Percentiles rank a stretch among this genome's conserved stretches.
phyloP scores from a whole-genome alignment of 805 yeast genomes.

The Saccharomycopsis fermentans region DNA sequence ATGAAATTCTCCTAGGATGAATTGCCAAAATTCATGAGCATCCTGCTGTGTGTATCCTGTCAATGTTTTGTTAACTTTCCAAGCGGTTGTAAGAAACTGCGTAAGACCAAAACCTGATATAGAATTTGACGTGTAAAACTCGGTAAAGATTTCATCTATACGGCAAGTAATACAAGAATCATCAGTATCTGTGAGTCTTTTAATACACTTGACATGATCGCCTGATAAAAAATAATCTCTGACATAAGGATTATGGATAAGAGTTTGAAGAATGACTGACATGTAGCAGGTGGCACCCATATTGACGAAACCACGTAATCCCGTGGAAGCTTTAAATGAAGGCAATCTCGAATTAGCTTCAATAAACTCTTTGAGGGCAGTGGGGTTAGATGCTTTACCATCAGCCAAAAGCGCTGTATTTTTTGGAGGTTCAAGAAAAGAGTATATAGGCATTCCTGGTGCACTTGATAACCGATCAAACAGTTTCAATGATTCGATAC shows the following conservation, averaged over 20 bases:
- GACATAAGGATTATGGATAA: constrained; percentile 83
- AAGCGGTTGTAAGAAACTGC: constrained; percentile 69
- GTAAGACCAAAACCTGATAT: constrained; percentile 74
- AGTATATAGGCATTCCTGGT: constrained; percentile 27
- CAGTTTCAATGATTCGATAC: constrained; percentile 27
- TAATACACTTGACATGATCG: constrained; percentile 49
- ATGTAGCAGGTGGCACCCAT: constrained; percentile 97
- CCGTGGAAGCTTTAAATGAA: constrained; percentile 49
- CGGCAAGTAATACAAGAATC: constrained; percentile 70
- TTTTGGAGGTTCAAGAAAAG: constrained; percentile 20
- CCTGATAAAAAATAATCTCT: constrained; percentile 71
- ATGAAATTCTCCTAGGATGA: constrained; percentile 78
- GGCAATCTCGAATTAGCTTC: constrained; percentile 32
- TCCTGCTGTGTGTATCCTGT: constrained; percentile 98
- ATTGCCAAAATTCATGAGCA: constrained; percentile 97
- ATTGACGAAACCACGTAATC: constrained; percentile 79
- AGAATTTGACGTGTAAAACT: constrained; percentile 55
- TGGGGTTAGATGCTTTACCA: not conserved
- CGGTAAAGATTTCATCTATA: constrained; percentile 65
- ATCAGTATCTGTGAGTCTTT: constrained; percentile 21
- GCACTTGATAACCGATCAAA: constrained; percentile 16
- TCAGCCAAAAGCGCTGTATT: constrained; percentile 13
- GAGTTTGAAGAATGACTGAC: constrained; percentile 83
- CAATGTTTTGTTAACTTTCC: constrained; percentile 73
- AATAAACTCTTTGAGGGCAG: constrained; percentile 21